Evolutionary conservation across 2,329 filamentous ascomycete genomes (phyloP), one percentile per base, ranked within the genome.

Genomic region (Monilinia vaccinii-corymbosi): DNA sequence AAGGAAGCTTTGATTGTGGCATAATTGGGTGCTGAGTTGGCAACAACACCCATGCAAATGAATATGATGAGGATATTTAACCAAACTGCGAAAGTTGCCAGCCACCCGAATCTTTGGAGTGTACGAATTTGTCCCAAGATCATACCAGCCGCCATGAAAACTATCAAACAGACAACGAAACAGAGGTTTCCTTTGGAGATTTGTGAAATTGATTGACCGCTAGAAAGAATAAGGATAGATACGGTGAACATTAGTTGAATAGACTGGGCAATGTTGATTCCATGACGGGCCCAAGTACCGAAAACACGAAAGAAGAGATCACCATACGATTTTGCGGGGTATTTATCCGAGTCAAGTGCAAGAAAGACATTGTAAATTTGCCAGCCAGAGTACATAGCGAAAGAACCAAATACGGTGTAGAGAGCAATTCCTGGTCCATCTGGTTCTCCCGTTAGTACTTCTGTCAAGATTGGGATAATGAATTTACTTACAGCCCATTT

Each of bases 11-110:
- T 38, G 11, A 61, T 49, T 77, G 81, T 55, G 2, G 45, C 53
- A 60, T 64, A 71, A 45, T 71, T 71, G 5, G 70, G 69, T 7
- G 65, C 63, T 4, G 64, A 65, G 50, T 70, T 53, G 5, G 70
- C 68, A 40, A 68, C 66, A 16, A 70, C 70, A 6, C 69, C 69
- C 69, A 72, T 71, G 10, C 66, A 62, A 36, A 72, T 69, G 62
- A 70, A 70, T 18, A 71, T 70, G 21, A 68, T 64, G 11, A 71
- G 48, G 31, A 72, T 21, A 45, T 71, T 72, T 18, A 71, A 31
- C 58, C 66, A 67, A 1, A 72, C 65, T 11, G 69, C 68, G n/a
- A 69, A 31, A 49, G 67, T 71, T 36, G 70, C 66, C 13, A 71
- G 61, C 60, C 63, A 62, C 32, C 70, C 68, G 56, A 67, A 70